phyloP scores from a whole-genome alignment of 768 basidiomycete species.

The Russula emetica region DNA sequence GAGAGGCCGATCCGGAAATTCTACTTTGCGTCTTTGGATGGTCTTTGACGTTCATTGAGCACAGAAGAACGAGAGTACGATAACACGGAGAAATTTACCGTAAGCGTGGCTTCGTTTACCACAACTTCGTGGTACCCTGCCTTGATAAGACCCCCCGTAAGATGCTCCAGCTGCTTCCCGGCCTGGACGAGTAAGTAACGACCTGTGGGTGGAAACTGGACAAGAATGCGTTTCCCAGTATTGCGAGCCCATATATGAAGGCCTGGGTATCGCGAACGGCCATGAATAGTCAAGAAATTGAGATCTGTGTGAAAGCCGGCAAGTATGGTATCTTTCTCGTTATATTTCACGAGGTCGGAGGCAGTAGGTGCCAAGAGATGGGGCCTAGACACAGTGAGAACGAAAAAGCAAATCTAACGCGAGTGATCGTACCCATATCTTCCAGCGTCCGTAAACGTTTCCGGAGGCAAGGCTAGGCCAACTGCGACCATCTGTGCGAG shows the following conservation, averaged over 20 bases:
- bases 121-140: slow-evolving; percentile 96
- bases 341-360: slow-evolving; percentile 80
- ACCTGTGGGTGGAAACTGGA: slow-evolving; percentile 77
- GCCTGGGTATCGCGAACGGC: slow-evolving; percentile 80
- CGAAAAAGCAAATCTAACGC: background rate
- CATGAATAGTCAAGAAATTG: slow-evolving; percentile 90
- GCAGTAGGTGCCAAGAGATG: slow-evolving; percentile 93
- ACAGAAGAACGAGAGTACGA: background rate
- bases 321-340: slow-evolving; percentile 74
- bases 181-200: slow-evolving; percentile 88
- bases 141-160: slow-evolving; percentile 78
- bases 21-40: slow-evolving; percentile 54
- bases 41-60: slow-evolving; percentile 40
- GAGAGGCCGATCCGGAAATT: slow-evolving; percentile 70
- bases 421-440: slow-evolving; percentile 63
- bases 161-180: slow-evolving; percentile 90
- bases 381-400: slow-evolving; percentile 43
- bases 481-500: slow-evolving; percentile 86
- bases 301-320: slow-evolving; percentile 95
- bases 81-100: slow-evolving; percentile 38
- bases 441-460: slow-evolving; percentile 75
- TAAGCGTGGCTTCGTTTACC: slow-evolving; percentile 74
- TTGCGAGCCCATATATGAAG: slow-evolving; percentile 95
- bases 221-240: slow-evolving; percentile 83
- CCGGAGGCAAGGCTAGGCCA: slow-evolving; percentile 68